Evolutionary conservation across 2,329 filamentous ascomycete species (phyloP), one percentile per base, ranked within the genome.

Genomic region (Domatiomyces globalis): DNA sequence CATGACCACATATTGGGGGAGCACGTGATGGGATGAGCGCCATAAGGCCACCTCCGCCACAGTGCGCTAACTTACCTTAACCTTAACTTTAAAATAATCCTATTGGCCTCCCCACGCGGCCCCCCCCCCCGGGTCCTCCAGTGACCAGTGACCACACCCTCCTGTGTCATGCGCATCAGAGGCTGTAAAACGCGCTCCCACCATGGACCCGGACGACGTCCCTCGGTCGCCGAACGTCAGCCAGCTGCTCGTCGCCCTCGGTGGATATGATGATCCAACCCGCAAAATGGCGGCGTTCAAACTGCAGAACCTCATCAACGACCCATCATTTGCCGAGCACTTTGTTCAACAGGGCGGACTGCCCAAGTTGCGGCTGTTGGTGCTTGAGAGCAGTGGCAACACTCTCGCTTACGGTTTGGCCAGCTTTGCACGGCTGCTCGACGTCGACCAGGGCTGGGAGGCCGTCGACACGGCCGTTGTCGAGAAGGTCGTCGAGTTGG

Each of bases 241-340:
- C 46, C 76, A 80, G 58, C 68, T 81, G 58, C 75, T 82, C 54
- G 71, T 74, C 56, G 73, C 77, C 49, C 69, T 83, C 53, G 72
- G 74, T 45, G 78, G 76, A 59, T 75, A 79, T 51, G 78, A 95
- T 70, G 92, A 98, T 74, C 89, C 87, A 51, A 83, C 87, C 60
- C 87, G 89, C 64, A 98, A 98, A 70, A 95, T 96, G 87, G 92
- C 92, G 54, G 92, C 94, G 55, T 98, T 98, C 78, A 95, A 95
- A 72, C 80, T 98, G 58, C 92, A 98, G 70, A 84, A 80, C 57
- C 88, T 87, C 56, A 95, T 98, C 69, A 90, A 89, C 65, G 92
- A 98, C 69, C 90, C 90, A 22, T 85, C 88, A 48, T 96, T 96
- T 67, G 92, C 92, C 63, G 92, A 96, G 67, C 82, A 94, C 61